Percentiles rank a stretch among this genome's conserved stretches.
Evolutionary conservation across 2,329 filamentous ascomycete species (phyloP).

Genomic region (Magnaporthiopsis poae): DNA sequence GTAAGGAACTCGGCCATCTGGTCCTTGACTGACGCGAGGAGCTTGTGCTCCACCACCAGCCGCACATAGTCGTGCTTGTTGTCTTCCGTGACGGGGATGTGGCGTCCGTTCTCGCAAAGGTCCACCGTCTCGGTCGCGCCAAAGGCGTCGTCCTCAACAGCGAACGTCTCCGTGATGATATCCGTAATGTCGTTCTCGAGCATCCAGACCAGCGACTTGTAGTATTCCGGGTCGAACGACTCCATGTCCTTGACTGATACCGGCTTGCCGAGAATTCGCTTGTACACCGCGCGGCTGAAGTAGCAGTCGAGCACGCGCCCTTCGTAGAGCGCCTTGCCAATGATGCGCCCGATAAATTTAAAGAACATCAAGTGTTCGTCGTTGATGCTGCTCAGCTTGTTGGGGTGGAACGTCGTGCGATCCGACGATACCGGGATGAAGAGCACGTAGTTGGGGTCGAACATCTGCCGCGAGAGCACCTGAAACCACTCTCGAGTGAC

Average conservation of each 20-base stretch:
- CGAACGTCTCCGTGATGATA: constrained; percentile 93
- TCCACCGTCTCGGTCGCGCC: constrained; percentile 82
- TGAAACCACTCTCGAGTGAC: constrained; percentile 99
- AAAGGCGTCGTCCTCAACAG: constrained; percentile 86
- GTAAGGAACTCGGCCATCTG: constrained; percentile 89
- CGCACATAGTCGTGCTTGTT: constrained; percentile 98
- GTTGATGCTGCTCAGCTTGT: constrained; percentile 86
- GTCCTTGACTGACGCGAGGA: constrained; percentile 83
- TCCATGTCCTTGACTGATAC: constrained; percentile 99
- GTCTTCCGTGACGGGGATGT: constrained; percentile 89
- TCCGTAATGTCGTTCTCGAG: constrained; percentile 97
- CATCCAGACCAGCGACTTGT: constrained; percentile 98
- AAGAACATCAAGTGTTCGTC: constrained; percentile 95
- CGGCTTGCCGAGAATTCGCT: constrained; percentile 86
- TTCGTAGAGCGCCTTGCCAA: constrained; percentile 95
- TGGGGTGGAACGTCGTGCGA: constrained; percentile 96
- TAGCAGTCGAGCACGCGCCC: constrained; percentile 92
- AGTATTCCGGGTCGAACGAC: constrained; percentile 94
- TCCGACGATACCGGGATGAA: constrained; percentile 96
- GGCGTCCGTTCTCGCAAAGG: constrained; percentile 74
- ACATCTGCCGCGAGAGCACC: constrained; percentile 94
- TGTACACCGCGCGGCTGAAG: constrained; percentile 97
- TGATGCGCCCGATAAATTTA: constrained; percentile 97
- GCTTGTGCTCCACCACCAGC: constrained; percentile 83
- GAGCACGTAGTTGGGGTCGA: constrained; percentile 92